phyloP scores from a whole-genome alignment of 257 asterid genomes.

The Solanum habrochaites region DNA sequence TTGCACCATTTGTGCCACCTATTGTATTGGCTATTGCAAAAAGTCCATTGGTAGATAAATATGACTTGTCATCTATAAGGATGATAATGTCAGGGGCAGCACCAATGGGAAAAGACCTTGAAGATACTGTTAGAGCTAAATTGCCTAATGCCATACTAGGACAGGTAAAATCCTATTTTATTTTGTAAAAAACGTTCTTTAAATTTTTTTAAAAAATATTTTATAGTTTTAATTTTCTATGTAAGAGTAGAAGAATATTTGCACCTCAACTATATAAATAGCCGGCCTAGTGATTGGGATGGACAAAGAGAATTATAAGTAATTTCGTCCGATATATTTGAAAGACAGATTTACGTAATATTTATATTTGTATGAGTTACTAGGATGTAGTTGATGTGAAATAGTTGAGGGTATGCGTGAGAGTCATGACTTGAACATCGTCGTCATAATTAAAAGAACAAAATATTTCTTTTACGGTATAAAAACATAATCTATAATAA shows the following conservation, averaged over 20 bases:
- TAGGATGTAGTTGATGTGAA: background rate
- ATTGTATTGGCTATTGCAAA: conserved; percentile 25
- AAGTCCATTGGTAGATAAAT: conserved; percentile 9
- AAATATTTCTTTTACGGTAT: background rate
- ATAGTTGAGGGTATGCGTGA: background rate
- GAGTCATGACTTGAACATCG: background rate
- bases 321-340: background rate
- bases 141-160: conserved; percentile 30
- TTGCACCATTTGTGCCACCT: conserved; percentile 32
- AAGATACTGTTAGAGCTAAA: conserved; percentile 22
- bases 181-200: no score
- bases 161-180: conserved; percentile 9
- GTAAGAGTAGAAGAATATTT: background rate
- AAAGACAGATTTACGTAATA: background rate
- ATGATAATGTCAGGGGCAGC: conserved; percentile 32
- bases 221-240: background rate
- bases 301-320: background rate
- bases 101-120: conserved; percentile 33
- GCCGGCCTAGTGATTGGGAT: background rate
- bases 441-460: background rate
- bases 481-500: background rate
- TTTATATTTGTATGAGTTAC: background rate
- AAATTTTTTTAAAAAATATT: no score
- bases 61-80: conserved; percentile 20
- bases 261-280: background rate